Evolutionary conservation across 2,329 filamentous ascomycete genomes (phyloP).

Genomic region (Diaporthe citriasiana): DNA sequence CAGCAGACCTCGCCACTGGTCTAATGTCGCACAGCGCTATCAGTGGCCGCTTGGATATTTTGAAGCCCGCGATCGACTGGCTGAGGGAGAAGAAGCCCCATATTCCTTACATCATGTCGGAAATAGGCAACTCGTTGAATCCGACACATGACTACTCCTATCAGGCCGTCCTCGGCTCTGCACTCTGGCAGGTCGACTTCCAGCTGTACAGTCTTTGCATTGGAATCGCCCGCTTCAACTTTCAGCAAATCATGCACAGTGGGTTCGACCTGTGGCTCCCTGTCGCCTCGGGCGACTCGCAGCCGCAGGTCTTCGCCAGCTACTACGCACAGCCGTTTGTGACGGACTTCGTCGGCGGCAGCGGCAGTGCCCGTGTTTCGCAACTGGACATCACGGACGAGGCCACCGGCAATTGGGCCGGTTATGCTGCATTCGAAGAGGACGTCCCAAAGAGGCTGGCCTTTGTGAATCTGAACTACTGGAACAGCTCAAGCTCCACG

Average conservation of each 20-base stretch:
- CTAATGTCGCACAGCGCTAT: constrained; percentile 41
- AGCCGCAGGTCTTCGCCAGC: constrained; percentile 53
- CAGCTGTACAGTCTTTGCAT: constrained; percentile 53
- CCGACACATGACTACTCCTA: constrained; percentile 51
- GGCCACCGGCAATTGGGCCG: constrained; percentile 47
- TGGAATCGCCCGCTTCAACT: constrained; percentile 54
- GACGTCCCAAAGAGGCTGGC: constrained; percentile 49
- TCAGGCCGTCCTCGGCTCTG: constrained; percentile 53
- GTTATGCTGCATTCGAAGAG: constrained; percentile 51
- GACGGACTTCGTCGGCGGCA: constrained; percentile 53
- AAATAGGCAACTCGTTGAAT: constrained; percentile 54
- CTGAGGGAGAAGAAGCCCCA: constrained; percentile 50
- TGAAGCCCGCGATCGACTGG: constrained; percentile 50
- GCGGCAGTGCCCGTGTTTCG: constrained; percentile 49
- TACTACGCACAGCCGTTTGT: constrained; percentile 56
- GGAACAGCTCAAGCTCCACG: constrained; percentile 52
- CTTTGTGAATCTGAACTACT: constrained; percentile 53
- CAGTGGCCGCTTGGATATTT: constrained; percentile 45
- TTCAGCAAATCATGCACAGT: constrained; percentile 56
- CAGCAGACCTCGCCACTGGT: constrained; percentile 47
- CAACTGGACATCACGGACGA: constrained; percentile 43
- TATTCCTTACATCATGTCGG: constrained; percentile 53
- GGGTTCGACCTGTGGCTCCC: constrained; percentile 49
- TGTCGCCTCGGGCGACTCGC: constrained; percentile 48
- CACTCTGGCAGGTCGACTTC: constrained; percentile 55